These are phyloP conservation scores for Paecilomyces sp. DNA, from an alignment of 2,329 filamentous ascomycete species.

Conservation along the genomic window DNA sequence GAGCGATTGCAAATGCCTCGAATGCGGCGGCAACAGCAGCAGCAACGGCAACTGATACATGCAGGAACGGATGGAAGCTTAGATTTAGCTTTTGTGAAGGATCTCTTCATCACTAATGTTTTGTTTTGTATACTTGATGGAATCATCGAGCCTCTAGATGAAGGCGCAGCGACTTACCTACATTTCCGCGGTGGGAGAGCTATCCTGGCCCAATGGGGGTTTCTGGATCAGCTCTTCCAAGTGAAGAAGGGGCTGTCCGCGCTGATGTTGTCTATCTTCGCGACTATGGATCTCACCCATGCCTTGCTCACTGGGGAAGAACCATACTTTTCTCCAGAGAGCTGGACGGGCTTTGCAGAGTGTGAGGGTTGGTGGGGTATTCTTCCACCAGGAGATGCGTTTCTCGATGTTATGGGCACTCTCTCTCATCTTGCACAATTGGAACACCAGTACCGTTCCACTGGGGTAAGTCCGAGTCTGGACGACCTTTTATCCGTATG, in stretches of 20 bases:
- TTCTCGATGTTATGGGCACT: constrained; percentile 8
- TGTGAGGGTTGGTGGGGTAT: constrained; percentile 39
- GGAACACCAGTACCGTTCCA: constrained; percentile 2
- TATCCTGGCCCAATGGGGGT: constrained; percentile 21
- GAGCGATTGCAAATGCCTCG: constrained; percentile 24
- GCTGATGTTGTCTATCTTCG: constrained; percentile 38
- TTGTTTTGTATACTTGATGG: constrained; percentile 38
- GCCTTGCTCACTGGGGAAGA: constrained; percentile 32
- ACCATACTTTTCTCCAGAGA: constrained; percentile 30
- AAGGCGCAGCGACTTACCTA: constrained; percentile 26
- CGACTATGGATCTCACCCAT: constrained; percentile 38
- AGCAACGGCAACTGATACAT: not conserved
- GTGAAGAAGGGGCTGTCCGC: constrained; percentile 10
- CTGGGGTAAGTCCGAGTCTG: not conserved
- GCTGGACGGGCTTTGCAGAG: constrained; percentile 34
- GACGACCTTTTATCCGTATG: constrained; percentile 1
- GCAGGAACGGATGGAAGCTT: not conserved
- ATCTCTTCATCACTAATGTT: constrained; percentile 37
- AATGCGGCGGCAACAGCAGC: constrained; percentile 17
- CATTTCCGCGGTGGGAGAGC: constrained; percentile 31
- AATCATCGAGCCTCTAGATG: constrained; percentile 27
- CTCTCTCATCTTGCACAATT: constrained; percentile 8
- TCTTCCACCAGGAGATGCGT: constrained; percentile 6
- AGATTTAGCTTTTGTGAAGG: constrained; percentile 14
- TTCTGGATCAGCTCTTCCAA: constrained; percentile 5